Evolutionary conservation across 129 eudicot species (phyloP), one percentile per base, ranked within the genome.

Genomic region (Ambrosia artemisiifolia): DNA sequence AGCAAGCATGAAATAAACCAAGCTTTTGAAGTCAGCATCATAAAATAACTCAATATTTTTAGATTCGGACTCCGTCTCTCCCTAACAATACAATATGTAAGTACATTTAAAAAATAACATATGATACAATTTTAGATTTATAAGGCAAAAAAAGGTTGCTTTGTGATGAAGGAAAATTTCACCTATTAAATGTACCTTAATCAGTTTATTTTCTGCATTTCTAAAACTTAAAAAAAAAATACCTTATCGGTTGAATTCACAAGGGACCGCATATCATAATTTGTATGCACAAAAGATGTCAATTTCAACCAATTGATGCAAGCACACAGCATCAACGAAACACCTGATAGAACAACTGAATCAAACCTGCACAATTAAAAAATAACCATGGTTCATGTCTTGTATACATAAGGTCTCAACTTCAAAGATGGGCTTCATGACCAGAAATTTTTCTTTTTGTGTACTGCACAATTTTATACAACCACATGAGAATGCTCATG

Each of bases 1-100:
- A 77, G 98, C 98, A 78, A 88, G 80, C 87, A 94, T 85, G 96
- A 94, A 94, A 87, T 94, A 94, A 62, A 73, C 95, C 83, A 94
- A 77, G 79, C 93, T 88, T 77, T 79, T 83, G 79, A 90, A 79
- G 85, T 82, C 88, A 55, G 81, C 86, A 81, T 88, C 83, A 67
- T 77, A 75, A 30, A 84, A 80, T 65, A 60, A 77, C 33, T 90
- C 96, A 73, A 47, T 55, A 79, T 77, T 59, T 70, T 74, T 80
- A 75, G 84, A 77, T 61, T 62, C 75, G 46, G 95, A 17, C 61
- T 78, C 78, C 63, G 5, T 14, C 6, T 85, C 89, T 18, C 69
- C 85, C 96, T 92, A 70, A 71, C 33, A 81, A 11, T 50, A 74
- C 11, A 75, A 67, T 19, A 28, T 50, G 61, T 38, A 61, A 32